Conservation (phyloP, 257 asterid genomes). For the Salvia rosmarinus region DNA sequence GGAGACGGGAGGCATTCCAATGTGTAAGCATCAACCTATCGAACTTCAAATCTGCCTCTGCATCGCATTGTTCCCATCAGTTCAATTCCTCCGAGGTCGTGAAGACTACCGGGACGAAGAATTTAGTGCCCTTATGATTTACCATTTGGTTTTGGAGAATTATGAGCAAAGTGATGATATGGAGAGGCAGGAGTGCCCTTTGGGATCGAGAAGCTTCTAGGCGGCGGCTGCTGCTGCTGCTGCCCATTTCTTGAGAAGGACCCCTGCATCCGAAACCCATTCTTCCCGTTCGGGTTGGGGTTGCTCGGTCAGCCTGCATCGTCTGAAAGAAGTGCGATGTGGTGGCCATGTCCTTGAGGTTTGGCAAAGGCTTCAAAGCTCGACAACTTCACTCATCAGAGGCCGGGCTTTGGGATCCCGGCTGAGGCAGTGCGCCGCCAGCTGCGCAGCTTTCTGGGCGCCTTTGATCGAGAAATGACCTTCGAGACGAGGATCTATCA, state of each 20-base stretch:
- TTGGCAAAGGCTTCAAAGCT: slow-evolving; percentile 83
- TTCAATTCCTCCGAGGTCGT: slow-evolving; percentile 34
- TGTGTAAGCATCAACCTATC: slow-evolving; percentile 33
- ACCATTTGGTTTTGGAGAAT: slow-evolving; percentile 78
- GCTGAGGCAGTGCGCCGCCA: slow-evolving; percentile 87
- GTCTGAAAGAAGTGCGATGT: slow-evolving; percentile 80
- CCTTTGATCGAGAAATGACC: slow-evolving; percentile 94
- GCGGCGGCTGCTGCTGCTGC: slow-evolving; percentile 68
- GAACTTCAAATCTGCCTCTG: slow-evolving; percentile 36
- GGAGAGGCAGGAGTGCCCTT: slow-evolving; percentile 80
- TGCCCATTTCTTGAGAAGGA: slow-evolving; percentile 65
- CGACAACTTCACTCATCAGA: slow-evolving; percentile 87
- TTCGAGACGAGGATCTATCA: slow-evolving; percentile 95
- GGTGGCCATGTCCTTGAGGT: slow-evolving; percentile 96
- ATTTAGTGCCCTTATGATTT: slow-evolving; percentile 46
- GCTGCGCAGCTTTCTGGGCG: slow-evolving; percentile 90
- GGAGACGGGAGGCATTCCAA: neutral
- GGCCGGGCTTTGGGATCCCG: slow-evolving; percentile 87
- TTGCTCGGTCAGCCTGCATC: slow-evolving; percentile 70
- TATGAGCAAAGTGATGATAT: slow-evolving; percentile 59
- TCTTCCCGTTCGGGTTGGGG: slow-evolving; percentile 61
- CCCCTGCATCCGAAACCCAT: slow-evolving; percentile 51
- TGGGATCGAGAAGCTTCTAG: slow-evolving; percentile 73
- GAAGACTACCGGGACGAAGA: slow-evolving; percentile 23
- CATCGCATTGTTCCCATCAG: slow-evolving; percentile 49